Base-by-base conservation (phyloP, 1,139 yeast genomes). In the Hyphopichia buzzinii region DNA sequence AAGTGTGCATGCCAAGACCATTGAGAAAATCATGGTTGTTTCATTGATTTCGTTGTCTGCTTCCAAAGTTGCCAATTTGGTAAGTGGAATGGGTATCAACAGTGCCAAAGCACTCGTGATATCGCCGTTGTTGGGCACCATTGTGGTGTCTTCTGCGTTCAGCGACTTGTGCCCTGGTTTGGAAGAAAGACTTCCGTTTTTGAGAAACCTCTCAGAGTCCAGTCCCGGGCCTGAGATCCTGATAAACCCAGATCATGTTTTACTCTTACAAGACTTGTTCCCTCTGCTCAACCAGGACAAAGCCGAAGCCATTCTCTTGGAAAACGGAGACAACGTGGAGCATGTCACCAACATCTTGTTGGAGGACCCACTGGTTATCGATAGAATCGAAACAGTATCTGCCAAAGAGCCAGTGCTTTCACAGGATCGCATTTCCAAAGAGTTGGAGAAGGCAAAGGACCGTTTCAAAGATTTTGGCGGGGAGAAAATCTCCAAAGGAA, bases 331-430 rank as follows among this genome's bases (percentile, higher is more conserved):
- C 17, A 67, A 78, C 38, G 79, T 81, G 1, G 94, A 85, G 42
- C 48, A 55, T 16, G 79, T 79, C 0, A 82, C 86, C 1, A 70
- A 81, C 42, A 54, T 67, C 38, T 49, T 89, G 14, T 64, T 88
- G 26, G 96, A 86, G 44, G 65, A 78, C 38, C 83, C 86, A 28
- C 30, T 17, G 17, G n/a, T 25, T 26, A 29, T 29, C 23, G 23
- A 19, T 10, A 19, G 23, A 10, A 11, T 16, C 11, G 30, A 25
- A 12, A 4, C 21, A 12, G 8, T 23, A 10, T 19, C 23, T 6
- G 23, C 23, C 15, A n/a, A 8, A 21, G 21, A 30, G 22, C 8
- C 29, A n/a, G 24, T 21, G 11, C 21, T 17, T 2, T 19, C 30
- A 11, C 48, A 55, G 24, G 40, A 38, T 31, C 39, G 44, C 4